Evolutionary conservation across 2,329 filamentous ascomycete species (phyloP).

Genomic region (Penicillium sp.): DNA sequence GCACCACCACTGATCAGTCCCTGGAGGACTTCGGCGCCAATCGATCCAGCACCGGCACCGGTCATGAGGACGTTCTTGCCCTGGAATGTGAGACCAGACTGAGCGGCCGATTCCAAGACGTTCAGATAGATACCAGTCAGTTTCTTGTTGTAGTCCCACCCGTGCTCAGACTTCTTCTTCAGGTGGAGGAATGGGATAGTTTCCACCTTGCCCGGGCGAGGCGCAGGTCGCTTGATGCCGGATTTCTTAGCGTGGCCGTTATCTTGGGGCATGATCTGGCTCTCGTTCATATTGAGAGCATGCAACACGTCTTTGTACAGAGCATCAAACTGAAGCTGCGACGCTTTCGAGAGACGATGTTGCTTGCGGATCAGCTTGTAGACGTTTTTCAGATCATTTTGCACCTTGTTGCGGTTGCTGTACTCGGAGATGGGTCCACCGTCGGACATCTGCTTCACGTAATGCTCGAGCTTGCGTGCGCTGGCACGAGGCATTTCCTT

Average conservation of each 20-base stretch:
- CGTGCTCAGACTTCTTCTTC: constrained; percentile 92
- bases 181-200: constrained; percentile 96
- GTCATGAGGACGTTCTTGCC: constrained; percentile 98
- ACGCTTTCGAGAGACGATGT: constrained; percentile 93
- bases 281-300: constrained; percentile 95
- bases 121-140: constrained; percentile 89
- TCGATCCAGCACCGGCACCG: constrained; percentile 93
- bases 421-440: constrained; percentile 98
- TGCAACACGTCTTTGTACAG: constrained; percentile 92
- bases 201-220: constrained; percentile 83
- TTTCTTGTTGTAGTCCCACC: constrained; percentile 99
- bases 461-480: constrained; percentile 95
- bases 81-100: constrained; percentile 80
- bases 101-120: constrained; percentile 82
- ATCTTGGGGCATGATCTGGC: constrained; percentile 88
- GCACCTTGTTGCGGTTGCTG: constrained; percentile 95
- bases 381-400: constrained; percentile 87
- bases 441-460: constrained; percentile 96
- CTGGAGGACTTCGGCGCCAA: constrained; percentile 93
- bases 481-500: constrained; percentile 79
- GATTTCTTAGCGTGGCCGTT: constrained; percentile 58
- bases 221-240: constrained; percentile 44
- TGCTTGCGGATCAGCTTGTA: constrained; percentile 99
- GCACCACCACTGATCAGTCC: constrained; percentile 94
- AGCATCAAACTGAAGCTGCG: constrained; percentile 91